Percentiles rank a stretch among this genome's conserved stretches.
phyloP scores from a whole-genome alignment of 805 yeast species.

The Lachancea lanzarotensis region DNA sequence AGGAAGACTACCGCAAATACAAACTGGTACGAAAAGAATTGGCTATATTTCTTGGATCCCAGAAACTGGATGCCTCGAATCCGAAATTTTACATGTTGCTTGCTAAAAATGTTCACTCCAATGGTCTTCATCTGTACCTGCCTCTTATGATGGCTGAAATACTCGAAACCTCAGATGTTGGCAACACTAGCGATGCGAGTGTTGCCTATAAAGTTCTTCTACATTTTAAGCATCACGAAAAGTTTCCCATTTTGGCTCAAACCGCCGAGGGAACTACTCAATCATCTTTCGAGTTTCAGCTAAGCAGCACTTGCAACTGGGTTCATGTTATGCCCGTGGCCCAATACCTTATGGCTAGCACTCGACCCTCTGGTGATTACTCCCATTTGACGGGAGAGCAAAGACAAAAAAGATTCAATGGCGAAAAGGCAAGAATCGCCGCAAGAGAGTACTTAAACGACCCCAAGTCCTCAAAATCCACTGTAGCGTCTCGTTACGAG shows the following conservation, averaged over 20 bases:
- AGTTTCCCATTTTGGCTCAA: not conserved
- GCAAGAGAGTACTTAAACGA: conserved; percentile 5
- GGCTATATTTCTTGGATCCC: not conserved
- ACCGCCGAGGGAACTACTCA: not conserved
- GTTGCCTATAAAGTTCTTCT: not conserved
- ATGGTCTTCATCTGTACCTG: conserved; percentile 5
- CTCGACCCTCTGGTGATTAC: conserved; percentile 8
- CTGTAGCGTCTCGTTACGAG: conserved; percentile 4
- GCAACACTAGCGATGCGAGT: not conserved
- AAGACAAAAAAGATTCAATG: conserved; percentile 6
- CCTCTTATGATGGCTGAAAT: conserved; percentile 6
- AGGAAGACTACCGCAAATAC: conserved; percentile 8
- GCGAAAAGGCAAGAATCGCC: conserved; percentile 8
- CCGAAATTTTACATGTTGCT: conserved; percentile 1
- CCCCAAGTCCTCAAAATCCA: conserved; percentile 2
- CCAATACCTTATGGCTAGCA: conserved; percentile 4
- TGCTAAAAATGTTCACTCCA: conserved; percentile 6
- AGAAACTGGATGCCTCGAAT: not conserved
- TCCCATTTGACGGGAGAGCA: conserved; percentile 6
- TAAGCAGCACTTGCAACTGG: conserved; percentile 1
- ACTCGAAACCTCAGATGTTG: not conserved
- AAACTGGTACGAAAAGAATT: conserved; percentile 6
- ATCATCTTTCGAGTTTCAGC: not conserved
- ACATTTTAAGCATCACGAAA: conserved; percentile 6
- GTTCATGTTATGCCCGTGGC: conserved; percentile 1